Base-by-base conservation (phyloP, 257 asterid genomes). In the Lavandula angustifolia region DNA sequence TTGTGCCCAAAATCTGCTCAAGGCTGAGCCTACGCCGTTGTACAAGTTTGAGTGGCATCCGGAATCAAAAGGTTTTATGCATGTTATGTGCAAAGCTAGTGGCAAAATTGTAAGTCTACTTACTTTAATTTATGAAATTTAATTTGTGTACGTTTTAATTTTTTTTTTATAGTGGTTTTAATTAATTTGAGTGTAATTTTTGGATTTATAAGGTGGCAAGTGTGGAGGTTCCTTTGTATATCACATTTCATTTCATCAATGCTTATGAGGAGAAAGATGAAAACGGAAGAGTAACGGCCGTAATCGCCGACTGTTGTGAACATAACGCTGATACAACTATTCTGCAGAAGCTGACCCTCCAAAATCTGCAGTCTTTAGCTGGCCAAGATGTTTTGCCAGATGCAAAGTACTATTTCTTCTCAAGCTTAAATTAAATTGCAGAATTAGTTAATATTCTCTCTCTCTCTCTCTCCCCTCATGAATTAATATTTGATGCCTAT, bases 21-120 rank as follows among this genome's bases (percentile, higher is more conserved):
- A 74, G 72, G 97, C 99, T 0, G 98, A 94, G 84, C 99, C 99
- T 52, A 78, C 99, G 12, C 99, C 99, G 4, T 76, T 94, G 18
- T 94, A 66, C 47, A 94, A 94, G 87, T 94, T 94, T 69, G 56
- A 86, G 66, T 94, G 99, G 99, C 89, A 84, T 56, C 99, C 99
- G 0, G 61, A 85, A 1, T 90, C 96, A 14, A 90, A 82, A 69
- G 99, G 68, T 1, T 94, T 77, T 60, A 74, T 90, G 85, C 99
- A 94, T 73, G 85, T 94, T 52, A 75, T 90, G 95, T 83, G 95
- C 78, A 94, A 81, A 84, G 64, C 87, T 33, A 94, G 85, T 73
- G 95, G 96, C 75, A 87, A 86, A 18, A 71, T 85, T 66, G 98
- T 90, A 73, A 66, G 95, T 22, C 2, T 7, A 12, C 0, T 35